phyloP scores from a whole-genome alignment of 2,329 filamentous ascomycete species.

The Teratosphaeria gauchensis region DNA sequence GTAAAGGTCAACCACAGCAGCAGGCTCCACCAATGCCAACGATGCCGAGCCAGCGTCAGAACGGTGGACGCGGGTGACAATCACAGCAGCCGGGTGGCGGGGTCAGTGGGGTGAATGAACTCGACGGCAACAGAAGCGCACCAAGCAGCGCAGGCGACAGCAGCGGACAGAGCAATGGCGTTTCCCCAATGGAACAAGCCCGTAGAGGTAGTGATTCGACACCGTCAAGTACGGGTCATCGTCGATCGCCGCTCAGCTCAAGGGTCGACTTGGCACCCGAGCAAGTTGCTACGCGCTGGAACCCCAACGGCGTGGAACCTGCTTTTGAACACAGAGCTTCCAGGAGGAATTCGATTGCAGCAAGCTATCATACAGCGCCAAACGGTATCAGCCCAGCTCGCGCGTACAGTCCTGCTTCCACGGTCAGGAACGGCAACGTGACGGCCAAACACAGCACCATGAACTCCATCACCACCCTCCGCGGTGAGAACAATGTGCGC shows the following conservation, averaged over 20 bases:
- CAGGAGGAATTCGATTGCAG: constrained; percentile 2
- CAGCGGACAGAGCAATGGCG: neutral
- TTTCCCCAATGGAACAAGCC: constrained; percentile 2
- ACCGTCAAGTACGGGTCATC: neutral
- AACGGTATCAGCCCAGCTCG: constrained; percentile 5
- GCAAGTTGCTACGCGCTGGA: constrained; percentile 7
- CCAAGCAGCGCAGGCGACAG: constrained; percentile 3
- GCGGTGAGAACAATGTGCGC: constrained; percentile 1
- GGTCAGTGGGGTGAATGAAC: neutral
- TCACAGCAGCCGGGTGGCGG: constrained; percentile 20
- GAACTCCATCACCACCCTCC: constrained; percentile 4
- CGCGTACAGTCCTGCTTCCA: constrained; percentile 6
- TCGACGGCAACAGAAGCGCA: neutral
- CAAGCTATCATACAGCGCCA: constrained; percentile 3
- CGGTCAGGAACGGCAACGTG: neutral
- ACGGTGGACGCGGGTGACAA: constrained; percentile 14
- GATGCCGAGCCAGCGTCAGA: constrained; percentile 1
- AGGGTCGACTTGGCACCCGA: constrained; percentile 2
- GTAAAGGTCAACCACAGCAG: neutral
- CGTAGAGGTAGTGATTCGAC: neutral
- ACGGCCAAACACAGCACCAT: constrained; percentile 1
- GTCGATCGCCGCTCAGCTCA: neutral
- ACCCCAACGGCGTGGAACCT: constrained; percentile 5
- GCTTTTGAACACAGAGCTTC: constrained; percentile 4
- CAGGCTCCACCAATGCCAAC: constrained; percentile 1